These are phyloP conservation scores for Suhomyces maxii DNA, from an alignment of 1,139 yeast genomes.

Conservation along the genomic window DNA sequence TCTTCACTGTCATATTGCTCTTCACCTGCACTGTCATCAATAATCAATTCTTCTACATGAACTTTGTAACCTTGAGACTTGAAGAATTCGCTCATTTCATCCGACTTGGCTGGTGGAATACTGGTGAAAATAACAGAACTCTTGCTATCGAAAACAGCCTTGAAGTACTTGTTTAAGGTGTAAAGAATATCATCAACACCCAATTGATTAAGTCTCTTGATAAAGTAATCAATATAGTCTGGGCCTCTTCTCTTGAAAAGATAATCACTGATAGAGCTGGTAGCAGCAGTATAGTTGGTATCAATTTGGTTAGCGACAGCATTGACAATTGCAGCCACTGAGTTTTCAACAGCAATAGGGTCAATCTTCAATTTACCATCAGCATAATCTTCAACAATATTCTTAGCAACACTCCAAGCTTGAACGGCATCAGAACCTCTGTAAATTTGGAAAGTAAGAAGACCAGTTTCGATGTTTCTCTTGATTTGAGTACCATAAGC, in stretches of 20 bases:
- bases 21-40: slow-evolving; percentile 12
- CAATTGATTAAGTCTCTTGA: slow-evolving; percentile 51
- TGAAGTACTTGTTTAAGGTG: slow-evolving; percentile 59
- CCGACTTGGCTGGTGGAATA: slow-evolving; percentile 67
- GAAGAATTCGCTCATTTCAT: slow-evolving; percentile 50
- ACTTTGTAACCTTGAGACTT: slow-evolving; percentile 59
- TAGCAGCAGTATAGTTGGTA: slow-evolving; percentile 62
- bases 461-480: slow-evolving; percentile 65
- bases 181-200: slow-evolving; percentile 56
- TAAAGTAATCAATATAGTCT: slow-evolving; percentile 42
- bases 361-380: slow-evolving; percentile 58
- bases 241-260: slow-evolving; percentile 72
- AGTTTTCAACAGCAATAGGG: slow-evolving; percentile 60
- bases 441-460: slow-evolving; percentile 64
- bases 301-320: slow-evolving; percentile 66
- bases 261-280: slow-evolving; percentile 62
- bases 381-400: slow-evolving; percentile 64
- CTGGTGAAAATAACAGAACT: slow-evolving; percentile 66
- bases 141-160: slow-evolving; percentile 57
- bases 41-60: slow-evolving; percentile 51
- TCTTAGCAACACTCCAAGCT: slow-evolving; percentile 67
- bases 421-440: slow-evolving; percentile 82
- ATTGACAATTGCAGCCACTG: slow-evolving; percentile 74
- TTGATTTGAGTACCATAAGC: slow-evolving; percentile 83
- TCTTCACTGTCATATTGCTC: slow-evolving; percentile 23